These are phyloP conservation scores for Coemansia sp. DNA, from an alignment of 192 early-diverging fungal genomes.

Conservation along the genomic window DNA sequence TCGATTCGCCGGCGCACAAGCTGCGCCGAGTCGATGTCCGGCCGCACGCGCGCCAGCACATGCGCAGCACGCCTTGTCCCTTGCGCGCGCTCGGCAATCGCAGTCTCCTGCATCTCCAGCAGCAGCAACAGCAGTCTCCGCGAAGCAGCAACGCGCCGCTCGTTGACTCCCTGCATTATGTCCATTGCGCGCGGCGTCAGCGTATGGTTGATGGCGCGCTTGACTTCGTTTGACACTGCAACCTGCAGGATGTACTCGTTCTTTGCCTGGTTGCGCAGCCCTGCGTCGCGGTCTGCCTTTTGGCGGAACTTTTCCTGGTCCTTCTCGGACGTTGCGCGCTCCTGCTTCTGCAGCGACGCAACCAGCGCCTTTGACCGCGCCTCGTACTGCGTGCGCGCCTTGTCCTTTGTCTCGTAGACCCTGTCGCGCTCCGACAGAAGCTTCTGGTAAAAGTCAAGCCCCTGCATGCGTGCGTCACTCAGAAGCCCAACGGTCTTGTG, in stretches of 20 bases:
- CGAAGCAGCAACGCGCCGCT: conserved; percentile 29
- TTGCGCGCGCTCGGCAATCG: conserved; percentile 11
- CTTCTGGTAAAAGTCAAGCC: conserved; percentile 41
- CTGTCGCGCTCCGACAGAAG: conserved; percentile 46
- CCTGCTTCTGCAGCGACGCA: conserved; percentile 41
- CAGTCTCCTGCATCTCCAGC: conserved; percentile 42
- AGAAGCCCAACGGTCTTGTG: conserved; percentile 22
- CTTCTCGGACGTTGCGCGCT: conserved; percentile 48
- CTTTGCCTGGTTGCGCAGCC: conserved; percentile 46
- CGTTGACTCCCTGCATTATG: conserved; percentile 32
- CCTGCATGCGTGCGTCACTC: conserved; percentile 21
- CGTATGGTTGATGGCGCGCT: conserved; percentile 32
- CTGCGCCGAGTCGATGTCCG: conserved; percentile 31
- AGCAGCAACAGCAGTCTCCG: conserved; percentile 34
- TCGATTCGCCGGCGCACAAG: conserved; percentile 33
- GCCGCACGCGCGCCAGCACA: conserved; percentile 24
- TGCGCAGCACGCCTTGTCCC: conserved; percentile 23
- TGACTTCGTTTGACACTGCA: conserved; percentile 36
- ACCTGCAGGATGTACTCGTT: conserved; percentile 53
- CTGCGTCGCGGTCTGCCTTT: conserved; percentile 26
- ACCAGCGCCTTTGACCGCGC: conserved; percentile 24
- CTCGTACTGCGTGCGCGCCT: conserved; percentile 36
- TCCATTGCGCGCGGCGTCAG: conserved; percentile 43
- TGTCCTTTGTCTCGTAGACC: conserved; percentile 41
- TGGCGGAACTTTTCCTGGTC: conserved; percentile 48